Percentiles rank a stretch among this genome's conserved stretches.
phyloP scores from a whole-genome alignment of 352 stramenopile genomes.

The Phytophthora palmivora region DNA sequence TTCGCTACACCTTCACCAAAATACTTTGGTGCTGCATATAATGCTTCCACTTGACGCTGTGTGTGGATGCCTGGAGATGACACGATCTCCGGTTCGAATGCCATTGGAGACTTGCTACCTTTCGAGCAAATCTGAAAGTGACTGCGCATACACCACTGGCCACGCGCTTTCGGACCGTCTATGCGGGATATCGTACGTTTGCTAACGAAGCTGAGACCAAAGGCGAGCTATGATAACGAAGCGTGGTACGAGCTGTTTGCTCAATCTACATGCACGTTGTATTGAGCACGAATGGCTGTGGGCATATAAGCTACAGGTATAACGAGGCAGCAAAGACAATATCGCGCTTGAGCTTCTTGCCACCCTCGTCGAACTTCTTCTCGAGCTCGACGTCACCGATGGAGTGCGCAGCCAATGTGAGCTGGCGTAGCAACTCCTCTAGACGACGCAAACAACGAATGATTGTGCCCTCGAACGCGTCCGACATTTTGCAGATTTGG shows the following conservation, averaged over 20 bases:
- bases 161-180: slow-evolving; percentile 37
- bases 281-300: slow-evolving; percentile 8
- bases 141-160: slow-evolving; percentile 25
- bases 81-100: slow-evolving; percentile 31
- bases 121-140: slow-evolving; percentile 28
- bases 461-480: slow-evolving; percentile 98
- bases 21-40: slow-evolving; percentile 53
- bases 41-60: slow-evolving; percentile 58
- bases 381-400: slow-evolving; percentile 98
- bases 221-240: slow-evolving; percentile 8
- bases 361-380: slow-evolving; percentile 97
- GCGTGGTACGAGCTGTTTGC: background rate
- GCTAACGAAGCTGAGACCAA: background rate
- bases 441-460: slow-evolving; percentile 97
- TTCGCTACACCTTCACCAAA: slow-evolving; percentile 34
- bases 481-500: slow-evolving; percentile 98
- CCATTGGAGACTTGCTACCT: slow-evolving; percentile 20
- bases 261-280: slow-evolving; percentile 1
- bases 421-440: slow-evolving; percentile 98
- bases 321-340: slow-evolving; percentile 99
- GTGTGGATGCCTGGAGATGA: slow-evolving; percentile 41
- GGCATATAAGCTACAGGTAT: slow-evolving; percentile 88
- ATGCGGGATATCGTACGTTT: slow-evolving; percentile 4
- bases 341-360: slow-evolving; percentile 98
- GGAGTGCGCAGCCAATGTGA: slow-evolving; percentile 94